Evolutionary conservation across 495 filamentous ascomycete species (phyloP).

Genomic region (Podospora tetraspora): DNA sequence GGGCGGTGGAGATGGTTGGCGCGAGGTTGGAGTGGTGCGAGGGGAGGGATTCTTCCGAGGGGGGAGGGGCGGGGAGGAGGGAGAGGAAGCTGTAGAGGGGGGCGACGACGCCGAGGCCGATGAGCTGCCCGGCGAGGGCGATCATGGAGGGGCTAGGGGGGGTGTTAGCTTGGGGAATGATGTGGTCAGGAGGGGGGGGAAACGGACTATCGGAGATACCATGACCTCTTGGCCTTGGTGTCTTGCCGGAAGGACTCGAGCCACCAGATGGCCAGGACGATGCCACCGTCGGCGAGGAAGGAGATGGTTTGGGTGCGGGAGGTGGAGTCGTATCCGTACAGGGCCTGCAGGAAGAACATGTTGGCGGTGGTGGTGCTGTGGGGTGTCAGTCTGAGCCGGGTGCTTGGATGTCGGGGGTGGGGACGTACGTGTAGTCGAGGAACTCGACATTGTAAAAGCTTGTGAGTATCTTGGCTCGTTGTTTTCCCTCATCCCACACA

Average conservation of each 20-base stretch:
- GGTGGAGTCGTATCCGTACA: slow-evolving; percentile 16
- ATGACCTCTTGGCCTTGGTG: slow-evolving; percentile 4
- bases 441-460: slow-evolving; percentile 5
- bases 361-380: slow-evolving; percentile 9
- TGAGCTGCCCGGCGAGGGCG: slow-evolving; percentile 14
- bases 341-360: slow-evolving; percentile 20
- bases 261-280: slow-evolving; percentile 19
- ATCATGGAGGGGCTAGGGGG: slow-evolving; percentile 19
- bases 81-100: slow-evolving; percentile 22
- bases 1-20: neutral
- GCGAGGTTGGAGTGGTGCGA: slow-evolving; percentile 3
- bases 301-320: slow-evolving; percentile 15
- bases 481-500: slow-evolving; percentile 1
- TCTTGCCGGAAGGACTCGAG: slow-evolving; percentile 18
- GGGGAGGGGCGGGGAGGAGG: slow-evolving; percentile 14
- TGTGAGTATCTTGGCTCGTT: neutral
- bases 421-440: slow-evolving; percentile 10
- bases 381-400: neutral
- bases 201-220: slow-evolving; percentile 16
- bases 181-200: neutral
- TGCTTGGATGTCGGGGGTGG: neutral
- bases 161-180: neutral
- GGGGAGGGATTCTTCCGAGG: neutral
- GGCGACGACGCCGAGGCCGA: slow-evolving; percentile 19
- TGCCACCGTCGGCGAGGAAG: slow-evolving; percentile 19